A percentile compares a stretch with the other conserved stretches of the same genome.
Evolutionary conservation across 2,329 filamentous ascomycete species (phyloP).

Genomic region (Colletotrichum orbiculare): DNA sequence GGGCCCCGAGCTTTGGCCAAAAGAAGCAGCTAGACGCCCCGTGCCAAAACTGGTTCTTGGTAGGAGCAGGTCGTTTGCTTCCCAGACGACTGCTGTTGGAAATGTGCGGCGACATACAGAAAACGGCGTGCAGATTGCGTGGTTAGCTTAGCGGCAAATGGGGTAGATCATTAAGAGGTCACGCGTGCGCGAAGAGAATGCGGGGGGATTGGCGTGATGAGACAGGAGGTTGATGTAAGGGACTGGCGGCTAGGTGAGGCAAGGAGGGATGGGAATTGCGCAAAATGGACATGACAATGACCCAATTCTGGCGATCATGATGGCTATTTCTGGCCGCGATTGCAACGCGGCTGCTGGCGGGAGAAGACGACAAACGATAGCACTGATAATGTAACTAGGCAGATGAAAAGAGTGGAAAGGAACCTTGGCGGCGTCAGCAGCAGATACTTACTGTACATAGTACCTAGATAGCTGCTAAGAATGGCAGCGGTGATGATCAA

Average conservation of each 20-base stretch:
- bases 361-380: background rate
- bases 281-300: constrained; percentile 18
- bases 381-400: constrained; percentile 1
- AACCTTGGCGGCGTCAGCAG: constrained; percentile 12
- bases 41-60: too few species aligned
- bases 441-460: background rate
- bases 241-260: constrained; percentile 12
- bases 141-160: constrained; percentile 19
- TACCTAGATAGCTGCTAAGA: too few species aligned
- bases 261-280: constrained; percentile 26
- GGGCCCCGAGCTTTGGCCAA: constrained; percentile 9
- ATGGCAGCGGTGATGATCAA: too few species aligned
- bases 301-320: constrained; percentile 25
- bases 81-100: constrained; percentile 3
- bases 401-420: background rate
- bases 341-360: constrained; percentile 8
- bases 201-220: background rate
- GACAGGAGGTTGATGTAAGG: constrained; percentile 18
- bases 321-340: constrained; percentile 1
- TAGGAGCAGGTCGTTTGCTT: background rate
- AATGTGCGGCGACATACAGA: constrained; percentile 12
- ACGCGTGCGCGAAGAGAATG: constrained; percentile 14
- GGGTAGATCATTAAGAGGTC: background rate
- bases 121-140: constrained; percentile 18
- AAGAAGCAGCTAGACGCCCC: background rate